A percentile compares a stretch with the other conserved stretches of the same genome.
These are phyloP conservation scores for Danielozyma ontarioensis DNA, from an alignment of 805 yeast species.

Conservation along the genomic window DNA sequence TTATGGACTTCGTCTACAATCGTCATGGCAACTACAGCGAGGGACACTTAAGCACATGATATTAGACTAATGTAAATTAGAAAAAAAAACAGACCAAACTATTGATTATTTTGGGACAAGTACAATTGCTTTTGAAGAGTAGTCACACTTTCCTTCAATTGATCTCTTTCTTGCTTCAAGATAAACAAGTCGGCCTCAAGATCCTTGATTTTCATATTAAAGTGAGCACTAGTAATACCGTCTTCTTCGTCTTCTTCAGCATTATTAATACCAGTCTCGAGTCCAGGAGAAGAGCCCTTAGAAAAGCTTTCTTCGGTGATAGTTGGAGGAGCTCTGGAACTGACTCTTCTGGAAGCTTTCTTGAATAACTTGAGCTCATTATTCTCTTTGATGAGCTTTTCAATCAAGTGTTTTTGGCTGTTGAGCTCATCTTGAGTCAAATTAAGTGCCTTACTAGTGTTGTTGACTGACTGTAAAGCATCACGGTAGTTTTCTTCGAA, in stretches of 20 bases:
- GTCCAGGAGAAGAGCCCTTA: slow-evolving; percentile 4
- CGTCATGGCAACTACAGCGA: neutral
- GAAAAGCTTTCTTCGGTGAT: slow-evolving; percentile 10
- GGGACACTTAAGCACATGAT: no score
- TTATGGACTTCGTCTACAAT: no score
- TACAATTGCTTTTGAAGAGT: slow-evolving; percentile 54
- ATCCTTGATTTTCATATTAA: slow-evolving; percentile 71
- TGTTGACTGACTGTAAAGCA: slow-evolving; percentile 66
- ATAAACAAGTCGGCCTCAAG: slow-evolving; percentile 80
- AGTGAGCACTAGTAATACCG: slow-evolving; percentile 46
- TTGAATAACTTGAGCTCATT: slow-evolving; percentile 59
- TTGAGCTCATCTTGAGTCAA: slow-evolving; percentile 68
- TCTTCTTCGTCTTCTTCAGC: slow-evolving; percentile 22
- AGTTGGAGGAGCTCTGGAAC: slow-evolving; percentile 26
- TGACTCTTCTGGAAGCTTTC: slow-evolving; percentile 35
- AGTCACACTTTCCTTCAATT: slow-evolving; percentile 57
- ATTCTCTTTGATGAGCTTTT: slow-evolving; percentile 55
- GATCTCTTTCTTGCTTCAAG: slow-evolving; percentile 78
- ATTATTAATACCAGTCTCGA: slow-evolving; percentile 8
- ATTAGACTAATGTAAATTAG: no score
- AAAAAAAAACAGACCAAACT: no score
- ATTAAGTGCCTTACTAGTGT: slow-evolving; percentile 69
- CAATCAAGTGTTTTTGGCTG: slow-evolving; percentile 52
- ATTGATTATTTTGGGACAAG: slow-evolving; percentile 10
- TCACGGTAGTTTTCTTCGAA: slow-evolving; percentile 66